Evolutionary conservation across 768 basidiomycete species (phyloP).

Genomic region (Agrocybe chaxingu): DNA sequence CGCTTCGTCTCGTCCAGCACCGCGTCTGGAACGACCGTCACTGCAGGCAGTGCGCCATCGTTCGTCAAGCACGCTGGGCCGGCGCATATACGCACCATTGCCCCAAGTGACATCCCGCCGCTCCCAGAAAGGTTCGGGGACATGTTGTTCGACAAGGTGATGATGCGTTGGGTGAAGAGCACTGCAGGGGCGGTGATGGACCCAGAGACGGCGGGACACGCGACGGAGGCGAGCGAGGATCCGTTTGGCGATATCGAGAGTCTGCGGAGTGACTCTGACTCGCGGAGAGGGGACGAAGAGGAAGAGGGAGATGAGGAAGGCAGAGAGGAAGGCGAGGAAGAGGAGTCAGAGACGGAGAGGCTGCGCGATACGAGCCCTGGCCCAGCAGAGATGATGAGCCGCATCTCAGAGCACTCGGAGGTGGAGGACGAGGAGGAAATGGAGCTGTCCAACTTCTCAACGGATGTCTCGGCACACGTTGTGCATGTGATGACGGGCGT

Average conservation of each 20-base stretch:
- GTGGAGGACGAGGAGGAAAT: constrained; percentile 66
- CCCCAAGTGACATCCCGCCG: constrained; percentile 71
- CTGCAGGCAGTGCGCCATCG: constrained; percentile 70
- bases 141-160: constrained; percentile 83
- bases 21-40: constrained; percentile 70
- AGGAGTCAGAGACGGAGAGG: constrained; percentile 5
- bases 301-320: not conserved
- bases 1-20: constrained; percentile 92
- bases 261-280: constrained; percentile 59
- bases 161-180: constrained; percentile 84
- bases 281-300: constrained; percentile 24
- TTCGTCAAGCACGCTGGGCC: constrained; percentile 84
- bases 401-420: constrained; percentile 46
- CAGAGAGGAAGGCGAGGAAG: not conserved
- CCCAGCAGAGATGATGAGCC: constrained; percentile 34
- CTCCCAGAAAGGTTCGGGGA: constrained; percentile 79
- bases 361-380: constrained; percentile 7
- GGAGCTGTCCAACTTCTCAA: constrained; percentile 68
- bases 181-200: constrained; percentile 32
- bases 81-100: constrained; percentile 75
- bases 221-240: constrained; percentile 69
- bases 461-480: constrained; percentile 58
- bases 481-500: constrained; percentile 51
- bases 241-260: constrained; percentile 93
- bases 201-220: constrained; percentile 26